Conservation (phyloP, 139 green algal species). For the Ulvella scutata region DNA sequence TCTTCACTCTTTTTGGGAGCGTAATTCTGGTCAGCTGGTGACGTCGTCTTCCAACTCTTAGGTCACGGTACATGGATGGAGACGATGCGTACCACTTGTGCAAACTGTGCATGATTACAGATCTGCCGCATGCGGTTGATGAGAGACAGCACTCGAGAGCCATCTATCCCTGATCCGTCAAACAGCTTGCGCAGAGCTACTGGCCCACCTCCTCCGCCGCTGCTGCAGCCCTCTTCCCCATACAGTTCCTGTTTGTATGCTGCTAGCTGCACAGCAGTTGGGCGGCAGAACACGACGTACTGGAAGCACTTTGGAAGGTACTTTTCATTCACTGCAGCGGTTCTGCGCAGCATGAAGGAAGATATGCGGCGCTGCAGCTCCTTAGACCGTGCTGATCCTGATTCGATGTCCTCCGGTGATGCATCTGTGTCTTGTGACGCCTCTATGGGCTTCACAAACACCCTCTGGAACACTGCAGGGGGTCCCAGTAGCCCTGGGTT, state of each 20-base stretch:
- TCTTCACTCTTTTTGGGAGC: too few species aligned
- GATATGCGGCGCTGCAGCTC: conserved; percentile 40
- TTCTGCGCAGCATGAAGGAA: conserved; percentile 54
- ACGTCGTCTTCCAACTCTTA: too few species aligned
- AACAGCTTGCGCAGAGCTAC: conserved; percentile 7
- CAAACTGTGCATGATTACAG: conserved; percentile 41
- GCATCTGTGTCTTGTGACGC: conserved; percentile 37
- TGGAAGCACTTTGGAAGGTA: conserved; percentile 56
- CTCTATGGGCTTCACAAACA: conserved; percentile 51
- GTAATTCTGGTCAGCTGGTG: too few species aligned
- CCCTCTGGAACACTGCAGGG: conserved; percentile 39
- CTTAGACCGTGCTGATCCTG: conserved; percentile 38
- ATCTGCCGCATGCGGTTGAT: conserved; percentile 47
- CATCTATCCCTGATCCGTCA: conserved; percentile 11
- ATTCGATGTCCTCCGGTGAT: conserved; percentile 27
- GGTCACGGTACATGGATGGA: too few species aligned
- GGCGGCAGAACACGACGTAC: conserved; percentile 53
- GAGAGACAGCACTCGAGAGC: conserved; percentile 28
- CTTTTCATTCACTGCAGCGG: conserved; percentile 39
- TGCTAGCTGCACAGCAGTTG: conserved; percentile 30
- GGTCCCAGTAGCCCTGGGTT: conserved; percentile 43
- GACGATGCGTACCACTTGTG: too few species aligned
- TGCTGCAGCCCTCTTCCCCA: conserved; percentile 22
- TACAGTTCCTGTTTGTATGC: not conserved
- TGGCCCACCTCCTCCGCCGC: conserved; percentile 27